phyloP scores from a whole-genome alignment of 805 yeast genomes.

The Ogataea paraovalis region DNA sequence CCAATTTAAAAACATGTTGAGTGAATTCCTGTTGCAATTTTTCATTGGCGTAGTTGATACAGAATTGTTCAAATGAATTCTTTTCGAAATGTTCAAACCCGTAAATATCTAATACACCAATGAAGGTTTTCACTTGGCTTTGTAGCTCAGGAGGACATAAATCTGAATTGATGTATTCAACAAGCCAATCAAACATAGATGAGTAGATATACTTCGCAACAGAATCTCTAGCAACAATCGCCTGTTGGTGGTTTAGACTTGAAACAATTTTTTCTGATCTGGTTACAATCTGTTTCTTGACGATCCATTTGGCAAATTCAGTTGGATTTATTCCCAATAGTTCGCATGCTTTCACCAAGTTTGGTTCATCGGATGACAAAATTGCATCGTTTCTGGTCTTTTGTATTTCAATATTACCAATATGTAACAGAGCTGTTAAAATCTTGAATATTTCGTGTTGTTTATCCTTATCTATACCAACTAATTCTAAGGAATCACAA shows the following conservation, averaged over 20 bases:
- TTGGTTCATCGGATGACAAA: conserved; percentile 82
- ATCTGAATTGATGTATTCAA: conserved; percentile 74
- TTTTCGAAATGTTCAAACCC: conserved; percentile 95
- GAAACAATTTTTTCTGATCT: conserved; percentile 88
- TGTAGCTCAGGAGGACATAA: conserved; percentile 72
- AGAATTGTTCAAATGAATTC: conserved; percentile 95
- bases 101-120: conserved; percentile 95
- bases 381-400: conserved; percentile 83
- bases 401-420: conserved; percentile 86
- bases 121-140: conserved; percentile 61
- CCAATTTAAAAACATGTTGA: conserved; percentile 94
- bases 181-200: conserved; percentile 93
- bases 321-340: conserved; percentile 74
- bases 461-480: conserved; percentile 60
- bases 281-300: conserved; percentile 88
- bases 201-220: conserved; percentile 92
- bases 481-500: conserved; percentile 67
- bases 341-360: conserved; percentile 74
- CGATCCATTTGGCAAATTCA: conserved; percentile 82
- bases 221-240: conserved; percentile 92
- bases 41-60: conserved; percentile 96
- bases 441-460: conserved; percentile 72
- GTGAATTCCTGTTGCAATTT: conserved; percentile 96
- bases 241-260: conserved; percentile 76
- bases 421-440: conserved; percentile 83